Conservation (phyloP, 352 stramenopile species). For the Pythium plurisporium region DNA sequence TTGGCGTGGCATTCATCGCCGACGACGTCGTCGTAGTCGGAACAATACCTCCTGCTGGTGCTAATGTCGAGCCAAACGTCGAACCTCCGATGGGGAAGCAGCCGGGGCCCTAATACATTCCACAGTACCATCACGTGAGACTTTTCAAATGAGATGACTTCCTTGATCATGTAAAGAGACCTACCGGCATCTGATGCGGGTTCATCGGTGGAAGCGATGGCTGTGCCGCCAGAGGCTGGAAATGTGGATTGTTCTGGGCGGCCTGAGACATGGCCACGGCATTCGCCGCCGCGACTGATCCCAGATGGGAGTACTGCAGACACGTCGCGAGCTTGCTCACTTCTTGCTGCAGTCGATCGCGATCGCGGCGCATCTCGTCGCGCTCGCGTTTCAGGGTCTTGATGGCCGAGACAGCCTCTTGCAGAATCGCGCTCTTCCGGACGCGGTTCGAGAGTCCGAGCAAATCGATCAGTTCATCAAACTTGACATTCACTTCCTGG, state of each 20-base stretch:
- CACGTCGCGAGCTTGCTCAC: constrained; percentile 61
- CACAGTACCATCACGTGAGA: too few relatives aligned
- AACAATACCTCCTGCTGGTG: background rate
- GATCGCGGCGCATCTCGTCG: constrained; percentile 53
- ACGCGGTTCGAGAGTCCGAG: constrained; percentile 72
- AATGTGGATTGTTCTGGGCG: background rate
- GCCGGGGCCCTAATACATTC: constrained; percentile 27
- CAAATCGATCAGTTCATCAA: constrained; percentile 66
- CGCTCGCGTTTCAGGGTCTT: constrained; percentile 59
- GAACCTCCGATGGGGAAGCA: constrained; percentile 47
- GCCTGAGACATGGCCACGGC: constrained; percentile 37
- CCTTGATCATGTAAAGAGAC: constrained; percentile 9
- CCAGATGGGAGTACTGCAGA: constrained; percentile 60
- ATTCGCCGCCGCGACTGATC: constrained; percentile 42
- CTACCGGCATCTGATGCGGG: constrained; percentile 13
- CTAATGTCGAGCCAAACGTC: constrained; percentile 5
- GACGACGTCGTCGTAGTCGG: background rate
- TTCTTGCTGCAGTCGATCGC: constrained; percentile 61
- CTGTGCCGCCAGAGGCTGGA: background rate
- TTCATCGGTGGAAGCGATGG: constrained; percentile 1
- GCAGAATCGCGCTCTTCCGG: constrained; percentile 66
- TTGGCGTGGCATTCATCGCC: constrained; percentile 3
- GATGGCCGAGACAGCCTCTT: constrained; percentile 64
- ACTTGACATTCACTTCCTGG: constrained; percentile 81
- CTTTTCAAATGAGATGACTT: too few relatives aligned